These are phyloP conservation scores for Cryptococcus maquisensis DNA, from an alignment of 1,284 basidiomycete genomes.

Conservation along the genomic window DNA sequence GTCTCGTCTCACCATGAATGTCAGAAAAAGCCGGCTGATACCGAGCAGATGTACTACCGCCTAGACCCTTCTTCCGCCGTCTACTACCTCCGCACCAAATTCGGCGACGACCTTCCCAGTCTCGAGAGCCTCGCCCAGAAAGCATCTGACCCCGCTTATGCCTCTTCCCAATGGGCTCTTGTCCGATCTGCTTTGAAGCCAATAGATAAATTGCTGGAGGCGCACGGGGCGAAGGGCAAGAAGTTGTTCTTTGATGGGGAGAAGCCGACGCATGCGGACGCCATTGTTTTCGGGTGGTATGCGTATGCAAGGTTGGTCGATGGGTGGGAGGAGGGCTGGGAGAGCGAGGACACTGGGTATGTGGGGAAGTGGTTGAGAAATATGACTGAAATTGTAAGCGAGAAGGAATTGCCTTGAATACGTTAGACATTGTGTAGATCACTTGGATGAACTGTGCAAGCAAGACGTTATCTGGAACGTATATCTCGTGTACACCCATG, in stretches of 20 bases:
- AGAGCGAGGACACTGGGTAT: background rate
- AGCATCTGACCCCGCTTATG: background rate
- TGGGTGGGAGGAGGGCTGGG: background rate
- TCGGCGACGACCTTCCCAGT: background rate
- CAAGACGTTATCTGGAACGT: no score
- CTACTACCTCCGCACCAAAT: background rate
- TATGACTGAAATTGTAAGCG: background rate
- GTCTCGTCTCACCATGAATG: no score
- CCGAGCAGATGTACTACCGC: background rate
- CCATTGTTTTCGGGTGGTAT: background rate
- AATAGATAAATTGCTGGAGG: background rate
- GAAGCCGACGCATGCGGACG: background rate
- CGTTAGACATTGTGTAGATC: no score
- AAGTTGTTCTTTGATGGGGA: background rate
- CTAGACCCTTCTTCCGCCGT: background rate
- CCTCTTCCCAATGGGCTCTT: background rate
- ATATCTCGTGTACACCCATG: no score
- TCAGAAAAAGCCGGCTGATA: no score
- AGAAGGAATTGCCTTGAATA: background rate
- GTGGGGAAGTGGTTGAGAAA: background rate
- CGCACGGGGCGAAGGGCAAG: background rate
- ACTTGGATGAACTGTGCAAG: no score
- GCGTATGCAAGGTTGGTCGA: background rate
- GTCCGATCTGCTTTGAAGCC: background rate
- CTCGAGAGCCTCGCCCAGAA: background rate